phyloP scores from a whole-genome alignment of 352 stramenopile species.

The Phytophthora ramorum region DNA sequence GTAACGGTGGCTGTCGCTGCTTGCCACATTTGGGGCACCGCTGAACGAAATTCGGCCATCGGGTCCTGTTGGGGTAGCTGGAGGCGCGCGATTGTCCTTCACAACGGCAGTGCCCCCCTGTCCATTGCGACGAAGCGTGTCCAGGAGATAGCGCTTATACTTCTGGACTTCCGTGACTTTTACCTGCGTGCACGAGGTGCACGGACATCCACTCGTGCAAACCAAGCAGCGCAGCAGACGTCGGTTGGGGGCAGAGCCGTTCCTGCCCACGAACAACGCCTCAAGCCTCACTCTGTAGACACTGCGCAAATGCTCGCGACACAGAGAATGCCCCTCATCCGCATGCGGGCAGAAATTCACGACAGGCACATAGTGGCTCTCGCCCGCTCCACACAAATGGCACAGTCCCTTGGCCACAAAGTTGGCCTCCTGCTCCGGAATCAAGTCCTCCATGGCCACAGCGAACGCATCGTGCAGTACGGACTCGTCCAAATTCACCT shows the following conservation, averaged over 20 bases:
- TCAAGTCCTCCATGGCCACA: conserved; percentile 64
- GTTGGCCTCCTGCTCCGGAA: conserved; percentile 65
- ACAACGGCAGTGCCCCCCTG: conserved; percentile 9
- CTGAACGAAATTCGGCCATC: conserved; percentile 16
- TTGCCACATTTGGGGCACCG: conserved; percentile 8
- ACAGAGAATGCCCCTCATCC: conserved; percentile 72
- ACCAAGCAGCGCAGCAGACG: conserved; percentile 69
- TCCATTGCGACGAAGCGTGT: conserved; percentile 38
- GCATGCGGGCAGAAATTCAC: conserved; percentile 82
- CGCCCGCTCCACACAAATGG: conserved; percentile 63
- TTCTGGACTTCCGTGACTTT: conserved; percentile 42
- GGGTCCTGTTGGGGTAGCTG: neutral
- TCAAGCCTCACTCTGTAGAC: conserved; percentile 75
- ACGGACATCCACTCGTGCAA: conserved; percentile 66
- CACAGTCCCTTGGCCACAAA: conserved; percentile 79
- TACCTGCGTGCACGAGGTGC: conserved; percentile 52
- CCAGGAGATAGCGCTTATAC: conserved; percentile 47
- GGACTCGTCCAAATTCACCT: conserved; percentile 46
- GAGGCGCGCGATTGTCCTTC: conserved; percentile 6
- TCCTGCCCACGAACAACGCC: conserved; percentile 76
- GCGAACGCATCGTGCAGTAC: conserved; percentile 53
- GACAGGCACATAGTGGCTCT: conserved; percentile 62
- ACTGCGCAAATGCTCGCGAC: conserved; percentile 75
- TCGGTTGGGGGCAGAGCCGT: conserved; percentile 70
- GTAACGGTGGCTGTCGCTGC: conserved; percentile 20